phyloP scores from a whole-genome alignment of 169 alveolate species.

The Cryptosporidium sp. region DNA sequence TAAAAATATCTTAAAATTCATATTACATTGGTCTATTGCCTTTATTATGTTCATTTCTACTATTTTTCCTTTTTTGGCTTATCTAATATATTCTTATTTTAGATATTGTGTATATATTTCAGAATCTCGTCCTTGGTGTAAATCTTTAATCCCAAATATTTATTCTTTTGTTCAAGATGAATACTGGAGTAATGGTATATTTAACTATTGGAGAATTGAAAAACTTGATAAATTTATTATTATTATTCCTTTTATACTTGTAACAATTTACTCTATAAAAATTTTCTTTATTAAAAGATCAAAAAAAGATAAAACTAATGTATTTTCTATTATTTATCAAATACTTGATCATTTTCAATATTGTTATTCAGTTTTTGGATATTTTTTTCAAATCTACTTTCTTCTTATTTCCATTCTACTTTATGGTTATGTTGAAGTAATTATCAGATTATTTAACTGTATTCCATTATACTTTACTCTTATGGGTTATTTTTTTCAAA shows the following conservation, averaged over 20 bases:
- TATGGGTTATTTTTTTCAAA: conserved; percentile 30
- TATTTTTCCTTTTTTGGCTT: conserved; percentile 19
- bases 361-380: conserved; percentile 22
- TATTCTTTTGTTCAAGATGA: conserved; percentile 62
- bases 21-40: conserved; percentile 38
- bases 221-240: conserved; percentile 40
- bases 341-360: background rate
- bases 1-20: background rate
- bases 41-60: conserved; percentile 8
- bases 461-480: conserved; percentile 48
- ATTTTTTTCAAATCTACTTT: conserved; percentile 42
- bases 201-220: conserved; percentile 63
- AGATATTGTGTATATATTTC: conserved; percentile 25
- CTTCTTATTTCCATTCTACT: conserved; percentile 15
- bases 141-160: conserved; percentile 20
- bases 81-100: conserved; percentile 4
- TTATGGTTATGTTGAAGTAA: conserved; percentile 42
- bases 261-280: background rate
- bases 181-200: conserved; percentile 37
- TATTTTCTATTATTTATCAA: background rate
- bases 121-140: conserved; percentile 62
- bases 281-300: conserved; percentile 1
- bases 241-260: conserved; percentile 10
- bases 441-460: conserved; percentile 42
- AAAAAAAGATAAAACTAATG: background rate